Evolutionary conservation across 2,329 filamentous ascomycete genomes (phyloP), one percentile per base, ranked within the genome.

Genomic region (Escovopsis sp.): DNA sequence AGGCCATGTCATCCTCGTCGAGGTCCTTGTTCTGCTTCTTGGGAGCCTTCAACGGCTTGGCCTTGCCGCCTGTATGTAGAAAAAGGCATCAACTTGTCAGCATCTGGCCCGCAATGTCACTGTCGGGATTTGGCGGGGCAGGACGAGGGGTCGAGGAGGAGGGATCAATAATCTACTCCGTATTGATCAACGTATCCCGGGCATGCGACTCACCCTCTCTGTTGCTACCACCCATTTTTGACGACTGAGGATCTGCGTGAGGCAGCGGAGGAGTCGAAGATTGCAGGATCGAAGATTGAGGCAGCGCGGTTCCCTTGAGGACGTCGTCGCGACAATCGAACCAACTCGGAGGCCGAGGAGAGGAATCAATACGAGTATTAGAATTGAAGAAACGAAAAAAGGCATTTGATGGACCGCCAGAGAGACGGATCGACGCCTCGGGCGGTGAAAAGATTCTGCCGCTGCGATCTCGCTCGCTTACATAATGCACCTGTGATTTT

Each of bases 1-100:
- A 87, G 6, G 85, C 86, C 59, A 80, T 64, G 50, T 94, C 87
- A 36, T 94, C 86, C 0, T 94, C 87, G 59, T 94, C 88, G 44
- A 88, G 63, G 2, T 94, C 87, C 64, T 81, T 82, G 58, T 72
- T 70, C 41, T 74, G 72, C 74, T 89, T 93, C 79, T 94, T 95
- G 47, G 85, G 71, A 51, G 81, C 75, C 80, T 94, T 95, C 65
- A 86, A 70, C 53, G 83, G 83, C 75, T 87, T 86, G 53, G 68
- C 76, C 72, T 87, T 88, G 71, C 83, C 83, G 61, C 81, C 83
- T 88, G 48, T n/a, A 20, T 20, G 20, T 4, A 20, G 20, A 16
- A 36, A 39, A 16, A 36, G 38, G 32, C 27, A 25, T 13, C 16
- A n/a, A 11, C 32, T 7, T n/a, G 38, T 45, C 31, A 45, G 43